phyloP scores from a whole-genome alignment of 768 basidiomycete species.

The Tricholoma furcatifolium region DNA sequence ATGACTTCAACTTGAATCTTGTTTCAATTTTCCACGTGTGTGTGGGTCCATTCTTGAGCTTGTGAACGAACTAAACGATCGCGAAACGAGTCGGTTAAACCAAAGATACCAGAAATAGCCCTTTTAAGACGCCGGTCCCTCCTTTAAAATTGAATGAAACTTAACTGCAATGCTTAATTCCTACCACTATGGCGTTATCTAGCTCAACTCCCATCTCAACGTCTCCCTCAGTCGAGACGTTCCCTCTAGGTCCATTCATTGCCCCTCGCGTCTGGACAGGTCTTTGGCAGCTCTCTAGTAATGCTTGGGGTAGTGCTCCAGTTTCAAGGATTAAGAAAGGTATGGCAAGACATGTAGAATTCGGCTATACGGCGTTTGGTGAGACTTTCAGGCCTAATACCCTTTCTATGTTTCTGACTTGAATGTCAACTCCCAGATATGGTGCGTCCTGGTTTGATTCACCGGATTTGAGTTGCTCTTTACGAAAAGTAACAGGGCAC shows the following conservation, averaged over 20 bases:
- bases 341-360: conserved; percentile 62
- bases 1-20: not conserved
- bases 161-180: not conserved
- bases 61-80: not conserved
- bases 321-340: conserved; percentile 61
- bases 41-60: not conserved
- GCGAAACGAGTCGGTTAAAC: not conserved
- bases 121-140: conserved; percentile 1
- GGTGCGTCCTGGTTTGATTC: conserved; percentile 35
- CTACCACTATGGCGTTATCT: conserved; percentile 11
- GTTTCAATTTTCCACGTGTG: conserved; percentile 3
- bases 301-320: conserved; percentile 80
- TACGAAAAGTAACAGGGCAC: conserved; percentile 12
- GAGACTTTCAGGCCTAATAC: conserved; percentile 7
- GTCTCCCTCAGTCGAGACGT: conserved; percentile 36
- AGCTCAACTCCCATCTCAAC: conserved; percentile 8
- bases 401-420: not conserved
- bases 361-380: conserved; percentile 69
- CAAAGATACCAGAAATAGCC: not conserved
- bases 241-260: conserved; percentile 53
- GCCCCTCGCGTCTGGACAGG: conserved; percentile 73
- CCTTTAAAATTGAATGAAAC: conserved; percentile 1
- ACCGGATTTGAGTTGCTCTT: not conserved
- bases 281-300: conserved; percentile 85
- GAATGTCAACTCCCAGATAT: conserved; percentile 40